phyloP scores from a whole-genome alignment of 1,284 basidiomycete genomes.

The Gymnopus androsaceus region DNA sequence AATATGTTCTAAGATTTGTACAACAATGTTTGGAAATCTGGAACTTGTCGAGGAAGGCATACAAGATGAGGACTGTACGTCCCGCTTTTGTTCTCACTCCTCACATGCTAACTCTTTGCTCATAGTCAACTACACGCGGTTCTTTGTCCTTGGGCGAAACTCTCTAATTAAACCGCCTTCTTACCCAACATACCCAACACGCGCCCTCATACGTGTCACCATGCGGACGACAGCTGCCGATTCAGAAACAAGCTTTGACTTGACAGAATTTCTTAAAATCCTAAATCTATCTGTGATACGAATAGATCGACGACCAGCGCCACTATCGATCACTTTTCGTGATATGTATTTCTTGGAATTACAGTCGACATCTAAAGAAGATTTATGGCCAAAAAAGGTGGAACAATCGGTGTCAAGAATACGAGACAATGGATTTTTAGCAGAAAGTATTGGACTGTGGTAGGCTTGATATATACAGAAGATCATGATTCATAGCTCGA shows the following conservation, averaged over 20 bases:
- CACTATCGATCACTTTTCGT: slow-evolving; percentile 49
- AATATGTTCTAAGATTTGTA: slow-evolving; percentile 70
- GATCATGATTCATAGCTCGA: neutral
- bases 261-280: slow-evolving; percentile 2
- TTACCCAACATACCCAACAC: neutral
- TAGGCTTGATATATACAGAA: no score
- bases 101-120: neutral
- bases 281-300: slow-evolving; percentile 36
- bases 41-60: slow-evolving; percentile 60
- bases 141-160: slow-evolving; percentile 52
- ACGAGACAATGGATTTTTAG: slow-evolving; percentile 35
- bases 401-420: slow-evolving; percentile 38
- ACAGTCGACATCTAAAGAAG: neutral
- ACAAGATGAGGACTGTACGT: slow-evolving; percentile 61
- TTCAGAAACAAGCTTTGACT: slow-evolving; percentile 6
- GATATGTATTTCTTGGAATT: slow-evolving; percentile 65
- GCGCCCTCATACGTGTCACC: slow-evolving; percentile 13
- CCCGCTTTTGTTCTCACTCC: neutral
- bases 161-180: slow-evolving; percentile 28
- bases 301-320: slow-evolving; percentile 65
- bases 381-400: slow-evolving; percentile 32
- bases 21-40: slow-evolving; percentile 55
- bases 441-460: slow-evolving; percentile 47
- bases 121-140: slow-evolving; percentile 65
- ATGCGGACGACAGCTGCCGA: neutral